Conservation (phyloP, 345 rosid species). For the Durio zibethinus region DNA sequence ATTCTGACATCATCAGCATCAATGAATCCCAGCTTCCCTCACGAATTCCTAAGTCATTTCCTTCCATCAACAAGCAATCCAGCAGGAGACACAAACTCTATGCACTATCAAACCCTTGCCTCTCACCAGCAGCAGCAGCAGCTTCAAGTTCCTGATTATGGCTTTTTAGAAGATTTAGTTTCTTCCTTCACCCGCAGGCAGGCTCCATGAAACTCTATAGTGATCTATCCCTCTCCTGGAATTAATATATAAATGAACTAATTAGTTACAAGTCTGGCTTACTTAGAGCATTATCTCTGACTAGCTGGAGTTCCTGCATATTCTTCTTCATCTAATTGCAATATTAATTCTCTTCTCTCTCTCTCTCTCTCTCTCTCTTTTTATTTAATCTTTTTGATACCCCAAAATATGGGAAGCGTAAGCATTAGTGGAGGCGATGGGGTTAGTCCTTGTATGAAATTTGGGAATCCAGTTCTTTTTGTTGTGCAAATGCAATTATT, state of each 20-base stretch:
- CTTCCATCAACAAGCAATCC: conserved; percentile 22
- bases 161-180: conserved; percentile 33
- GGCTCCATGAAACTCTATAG: conserved; percentile 22
- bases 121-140: conserved; percentile 22
- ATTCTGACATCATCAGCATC: conserved; percentile 19
- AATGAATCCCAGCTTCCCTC: conserved; percentile 25
- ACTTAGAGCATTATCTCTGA: background rate
- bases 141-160: conserved; percentile 29
- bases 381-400: too few species aligned
- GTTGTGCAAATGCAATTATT: background rate
- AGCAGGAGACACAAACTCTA: background rate
- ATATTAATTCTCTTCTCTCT: too few species aligned
- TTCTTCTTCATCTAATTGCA: background rate
- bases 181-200: conserved; percentile 27
- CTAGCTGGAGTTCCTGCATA: background rate
- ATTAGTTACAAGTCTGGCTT: background rate
- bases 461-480: background rate
- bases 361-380: too few species aligned
- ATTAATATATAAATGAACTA: background rate
- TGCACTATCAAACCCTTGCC: conserved; percentile 5
- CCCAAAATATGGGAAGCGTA: background rate
- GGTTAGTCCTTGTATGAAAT: background rate
- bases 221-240: background rate
- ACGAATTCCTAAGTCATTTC: conserved; percentile 23
- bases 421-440: background rate